Conservation (phyloP, 768 basidiomycete species). For the Pleurotus citrinopileatus region DNA sequence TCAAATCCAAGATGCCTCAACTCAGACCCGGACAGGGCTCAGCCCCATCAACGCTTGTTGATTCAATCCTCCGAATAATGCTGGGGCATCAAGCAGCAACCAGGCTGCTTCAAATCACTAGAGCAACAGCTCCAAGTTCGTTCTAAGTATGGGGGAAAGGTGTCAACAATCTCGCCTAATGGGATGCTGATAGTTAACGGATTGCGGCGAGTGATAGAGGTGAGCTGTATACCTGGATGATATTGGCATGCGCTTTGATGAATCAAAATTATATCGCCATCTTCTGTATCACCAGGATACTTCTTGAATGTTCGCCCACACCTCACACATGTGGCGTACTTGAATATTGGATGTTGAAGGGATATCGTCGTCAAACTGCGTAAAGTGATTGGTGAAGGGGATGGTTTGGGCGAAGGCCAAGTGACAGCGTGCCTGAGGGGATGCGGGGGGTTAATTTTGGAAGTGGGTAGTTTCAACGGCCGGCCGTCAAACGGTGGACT, state of each 20-base stretch:
- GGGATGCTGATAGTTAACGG: neutral
- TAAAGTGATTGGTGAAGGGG: neutral
- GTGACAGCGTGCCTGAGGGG: conserved; percentile 4
- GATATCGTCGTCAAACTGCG: neutral
- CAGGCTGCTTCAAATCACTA: neutral
- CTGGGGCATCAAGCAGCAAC: neutral
- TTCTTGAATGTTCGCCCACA: conserved; percentile 4
- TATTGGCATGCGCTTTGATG: neutral
- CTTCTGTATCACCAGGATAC: conserved; percentile 4
- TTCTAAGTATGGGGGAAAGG: neutral
- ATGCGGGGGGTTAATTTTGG: neutral
- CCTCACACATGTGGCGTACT: conserved; percentile 3
- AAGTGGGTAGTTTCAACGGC: neutral
- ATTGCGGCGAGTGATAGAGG: neutral
- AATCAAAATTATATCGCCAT: conserved; percentile 6
- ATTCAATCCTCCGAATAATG: neutral
- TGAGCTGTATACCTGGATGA: neutral
- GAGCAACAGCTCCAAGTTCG: neutral
- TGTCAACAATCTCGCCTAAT: neutral
- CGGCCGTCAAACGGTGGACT: no score
- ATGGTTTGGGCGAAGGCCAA: conserved; percentile 2
- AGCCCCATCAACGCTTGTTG: no score
- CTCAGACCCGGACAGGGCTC: no score
- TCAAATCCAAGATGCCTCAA: no score
- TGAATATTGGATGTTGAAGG: neutral